Evolutionary conservation across 148 eudicot genomes (phyloP).

Genomic region (Vaccinium myrtillus): DNA sequence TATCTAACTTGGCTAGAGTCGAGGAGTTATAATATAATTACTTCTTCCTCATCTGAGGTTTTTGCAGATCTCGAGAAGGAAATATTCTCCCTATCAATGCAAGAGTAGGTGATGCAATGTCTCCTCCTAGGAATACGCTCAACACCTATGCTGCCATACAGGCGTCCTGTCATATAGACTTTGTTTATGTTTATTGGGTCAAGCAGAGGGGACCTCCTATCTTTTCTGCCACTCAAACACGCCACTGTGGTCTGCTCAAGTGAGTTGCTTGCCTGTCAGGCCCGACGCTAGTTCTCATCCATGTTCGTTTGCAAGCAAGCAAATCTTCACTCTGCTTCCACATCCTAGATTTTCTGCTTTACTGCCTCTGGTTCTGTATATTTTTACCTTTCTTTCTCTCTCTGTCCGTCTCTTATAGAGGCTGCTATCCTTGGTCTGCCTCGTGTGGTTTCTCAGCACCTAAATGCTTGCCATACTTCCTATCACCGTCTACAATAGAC

Average conservation of each 20-base stretch:
- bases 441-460: conserved; percentile 1
- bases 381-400: not conserved
- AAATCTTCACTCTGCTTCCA: not conserved
- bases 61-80: not conserved
- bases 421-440: not conserved
- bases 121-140: not conserved
- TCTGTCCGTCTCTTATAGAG: not conserved
- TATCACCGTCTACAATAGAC: not conserved
- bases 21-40: not conserved
- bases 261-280: not conserved
- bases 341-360: not conserved
- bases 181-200: not conserved
- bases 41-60: not conserved
- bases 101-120: not conserved
- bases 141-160: not conserved
- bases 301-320: not conserved
- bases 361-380: not conserved
- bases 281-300: not conserved
- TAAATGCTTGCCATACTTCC: too few species aligned
- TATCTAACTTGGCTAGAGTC: not conserved
- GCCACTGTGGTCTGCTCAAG: not conserved
- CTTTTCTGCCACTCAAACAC: not conserved
- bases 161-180: not conserved
- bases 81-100: not conserved
- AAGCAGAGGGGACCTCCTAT: not conserved